Conservation (phyloP, 257 asterid genomes). For the Nicotiana noctiflora region DNA sequence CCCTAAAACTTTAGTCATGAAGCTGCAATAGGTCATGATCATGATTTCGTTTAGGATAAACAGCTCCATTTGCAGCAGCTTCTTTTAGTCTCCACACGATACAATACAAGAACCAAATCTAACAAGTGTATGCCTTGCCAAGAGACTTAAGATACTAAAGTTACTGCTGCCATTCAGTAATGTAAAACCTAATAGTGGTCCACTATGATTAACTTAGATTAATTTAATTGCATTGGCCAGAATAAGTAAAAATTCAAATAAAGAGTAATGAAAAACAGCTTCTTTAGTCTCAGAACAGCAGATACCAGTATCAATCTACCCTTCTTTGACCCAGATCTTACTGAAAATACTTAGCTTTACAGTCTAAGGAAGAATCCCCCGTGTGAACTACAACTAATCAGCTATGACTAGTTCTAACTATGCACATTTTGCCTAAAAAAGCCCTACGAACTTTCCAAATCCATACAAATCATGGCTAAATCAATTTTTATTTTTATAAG, state of each 20-base stretch:
- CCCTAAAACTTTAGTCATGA: not conserved
- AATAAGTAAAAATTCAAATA: not conserved
- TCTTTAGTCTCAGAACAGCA: not conserved
- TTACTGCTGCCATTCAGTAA: not conserved
- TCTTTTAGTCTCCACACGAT: not conserved
- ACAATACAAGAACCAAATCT: not conserved
- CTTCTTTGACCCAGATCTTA: not conserved
- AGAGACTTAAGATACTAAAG: not conserved
- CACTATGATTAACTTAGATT: not conserved
- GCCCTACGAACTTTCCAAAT: not conserved
- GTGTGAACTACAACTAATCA: not conserved
- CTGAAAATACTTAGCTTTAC: not conserved
- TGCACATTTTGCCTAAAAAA: not conserved
- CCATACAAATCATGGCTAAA: not conserved
- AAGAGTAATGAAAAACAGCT: not conserved
- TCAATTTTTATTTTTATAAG: not conserved
- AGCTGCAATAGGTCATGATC: not conserved
- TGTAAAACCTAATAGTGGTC: not conserved
- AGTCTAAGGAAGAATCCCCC: not conserved
- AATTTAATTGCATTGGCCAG: not conserved
- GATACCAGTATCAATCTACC: not conserved
- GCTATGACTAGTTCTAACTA: not conserved
- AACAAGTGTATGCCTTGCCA: not conserved
- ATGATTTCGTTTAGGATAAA: not conserved
- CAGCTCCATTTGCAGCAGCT: constrained; percentile 7